phyloP scores from a whole-genome alignment of 495 filamentous ascomycete genomes.

The Aspergillus incahuasiensis region DNA sequence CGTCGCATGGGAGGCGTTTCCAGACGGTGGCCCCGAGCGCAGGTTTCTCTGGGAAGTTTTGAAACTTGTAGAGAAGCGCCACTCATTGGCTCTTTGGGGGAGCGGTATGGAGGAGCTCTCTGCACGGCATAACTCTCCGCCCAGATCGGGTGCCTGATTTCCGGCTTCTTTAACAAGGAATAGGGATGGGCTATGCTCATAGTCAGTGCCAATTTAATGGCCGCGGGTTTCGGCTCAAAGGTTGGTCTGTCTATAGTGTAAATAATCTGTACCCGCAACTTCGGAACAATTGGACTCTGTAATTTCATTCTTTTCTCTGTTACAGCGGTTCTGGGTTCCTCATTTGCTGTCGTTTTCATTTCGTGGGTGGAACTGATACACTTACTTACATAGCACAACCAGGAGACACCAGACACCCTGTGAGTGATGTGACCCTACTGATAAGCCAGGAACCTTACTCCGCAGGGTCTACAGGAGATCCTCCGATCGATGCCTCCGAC shows the following conservation, averaged over 20 bases:
- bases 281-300: background rate
- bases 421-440: too few species aligned
- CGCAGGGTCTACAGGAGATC: background rate
- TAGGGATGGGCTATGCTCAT: too few species aligned
- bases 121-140: constrained; percentile 22
- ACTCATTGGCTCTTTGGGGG: constrained; percentile 39
- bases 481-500: background rate
- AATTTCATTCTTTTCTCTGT: background rate
- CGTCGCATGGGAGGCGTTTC: constrained; percentile 43
- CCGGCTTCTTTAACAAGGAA: too few species aligned
- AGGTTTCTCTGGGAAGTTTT: constrained; percentile 36
- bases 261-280: background rate
- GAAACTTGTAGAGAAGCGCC: constrained; percentile 37
- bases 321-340: background rate
- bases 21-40: constrained; percentile 34
- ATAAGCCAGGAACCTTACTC: background rate
- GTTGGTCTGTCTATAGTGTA: background rate
- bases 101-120: constrained; percentile 40
- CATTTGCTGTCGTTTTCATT: background rate
- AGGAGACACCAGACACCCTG: background rate
- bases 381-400: background rate
- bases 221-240: background rate
- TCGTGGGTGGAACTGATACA: background rate
- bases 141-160: background rate
- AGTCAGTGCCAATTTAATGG: background rate